These are phyloP conservation scores for Carex kokanica DNA, from an alignment of 176 grass and related monocot species.

Conservation along the genomic window DNA sequence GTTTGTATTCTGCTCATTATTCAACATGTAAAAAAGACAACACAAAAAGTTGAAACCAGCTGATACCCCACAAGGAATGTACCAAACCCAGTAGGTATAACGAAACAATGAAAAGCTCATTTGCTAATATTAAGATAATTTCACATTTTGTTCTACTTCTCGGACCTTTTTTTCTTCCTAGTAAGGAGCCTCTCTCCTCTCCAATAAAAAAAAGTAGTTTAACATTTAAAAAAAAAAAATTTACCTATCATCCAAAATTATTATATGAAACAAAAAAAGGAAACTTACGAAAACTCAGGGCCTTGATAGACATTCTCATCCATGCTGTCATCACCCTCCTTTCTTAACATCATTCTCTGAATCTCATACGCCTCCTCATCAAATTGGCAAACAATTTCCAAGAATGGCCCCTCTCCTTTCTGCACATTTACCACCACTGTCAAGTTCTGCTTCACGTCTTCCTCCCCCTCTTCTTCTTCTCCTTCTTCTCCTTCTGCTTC, in stretches of 20 bases:
- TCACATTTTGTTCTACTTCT: not conserved
- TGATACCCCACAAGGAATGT: not conserved
- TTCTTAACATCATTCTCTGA: conserved; percentile 66
- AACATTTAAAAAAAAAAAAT: not conserved
- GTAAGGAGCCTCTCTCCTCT: not conserved
- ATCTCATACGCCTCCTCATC: conserved; percentile 64
- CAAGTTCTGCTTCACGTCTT: conserved; percentile 48
- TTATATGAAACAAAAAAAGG: conserved; percentile 16
- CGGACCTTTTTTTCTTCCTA: not conserved
- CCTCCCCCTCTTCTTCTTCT: conserved; percentile 29
- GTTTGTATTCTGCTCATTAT: not conserved
- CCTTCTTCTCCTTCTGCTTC: conserved; percentile 15
- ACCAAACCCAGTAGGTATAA: not conserved
- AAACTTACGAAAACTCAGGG: conserved; percentile 81
- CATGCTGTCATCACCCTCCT: not conserved
- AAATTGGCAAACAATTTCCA: conserved; percentile 80
- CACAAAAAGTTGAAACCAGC: conserved; percentile 2
- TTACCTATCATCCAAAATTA: not conserved
- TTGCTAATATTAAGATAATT: not conserved
- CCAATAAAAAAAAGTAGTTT: not conserved
- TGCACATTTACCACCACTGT: conserved; percentile 62
- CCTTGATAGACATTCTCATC: conserved; percentile 60
- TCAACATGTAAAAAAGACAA: conserved; percentile 3
- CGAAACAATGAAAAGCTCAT: not conserved
- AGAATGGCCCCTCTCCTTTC: conserved; percentile 53